Evolutionary conservation across 768 basidiomycete species (phyloP).

Genomic region (Neoboletus subvelutipes): DNA sequence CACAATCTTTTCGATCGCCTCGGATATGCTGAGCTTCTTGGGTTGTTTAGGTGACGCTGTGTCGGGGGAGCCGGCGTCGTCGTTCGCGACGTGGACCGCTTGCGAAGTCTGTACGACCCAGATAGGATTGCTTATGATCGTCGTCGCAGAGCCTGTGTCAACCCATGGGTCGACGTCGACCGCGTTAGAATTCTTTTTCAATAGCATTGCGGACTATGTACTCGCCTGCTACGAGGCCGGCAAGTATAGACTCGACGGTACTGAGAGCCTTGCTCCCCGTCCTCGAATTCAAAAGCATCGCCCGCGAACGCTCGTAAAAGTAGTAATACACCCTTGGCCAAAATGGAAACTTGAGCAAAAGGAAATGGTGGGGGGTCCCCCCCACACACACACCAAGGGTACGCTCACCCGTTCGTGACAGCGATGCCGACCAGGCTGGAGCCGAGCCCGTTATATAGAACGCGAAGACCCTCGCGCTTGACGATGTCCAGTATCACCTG

Average conservation of each 20-base stretch:
- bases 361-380: background rate
- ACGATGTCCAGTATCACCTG: constrained; percentile 73
- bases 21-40: constrained; percentile 60
- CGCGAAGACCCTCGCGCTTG: constrained; percentile 79
- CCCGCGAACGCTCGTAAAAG: constrained; percentile 77
- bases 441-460: constrained; percentile 83
- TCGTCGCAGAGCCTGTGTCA: constrained; percentile 76
- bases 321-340: constrained; percentile 86
- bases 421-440: constrained; percentile 89
- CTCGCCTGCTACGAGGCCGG: constrained; percentile 81
- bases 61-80: constrained; percentile 20
- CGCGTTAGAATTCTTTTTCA: background rate
- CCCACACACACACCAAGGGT: constrained; percentile 9
- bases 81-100: constrained; percentile 59
- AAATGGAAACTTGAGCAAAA: background rate
- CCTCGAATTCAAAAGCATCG: constrained; percentile 53
- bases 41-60: constrained; percentile 44
- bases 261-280: constrained; percentile 66
- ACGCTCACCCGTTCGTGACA: constrained; percentile 80
- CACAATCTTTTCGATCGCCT: constrained; percentile 68
- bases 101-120: constrained; percentile 97
- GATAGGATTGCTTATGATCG: constrained; percentile 88
- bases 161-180: background rate
- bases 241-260: constrained; percentile 87
- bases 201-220: constrained; percentile 2